Conservation (phyloP, 176 grass and related monocot genomes). For the Carex kokanica region DNA sequence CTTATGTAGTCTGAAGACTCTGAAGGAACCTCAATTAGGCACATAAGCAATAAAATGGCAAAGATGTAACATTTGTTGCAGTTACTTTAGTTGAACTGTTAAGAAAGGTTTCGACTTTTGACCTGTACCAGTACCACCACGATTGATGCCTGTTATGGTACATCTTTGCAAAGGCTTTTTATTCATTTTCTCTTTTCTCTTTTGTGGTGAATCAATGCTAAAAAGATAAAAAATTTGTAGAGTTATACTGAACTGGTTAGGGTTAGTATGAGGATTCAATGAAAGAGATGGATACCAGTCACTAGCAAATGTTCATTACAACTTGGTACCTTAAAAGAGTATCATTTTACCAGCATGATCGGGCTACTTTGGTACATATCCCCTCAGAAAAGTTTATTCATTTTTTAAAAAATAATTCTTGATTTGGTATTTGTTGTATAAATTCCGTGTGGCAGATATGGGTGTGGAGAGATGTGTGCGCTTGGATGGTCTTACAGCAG, state of each 20-base stretch:
- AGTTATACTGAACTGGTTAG: neutral
- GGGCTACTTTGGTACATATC: neutral
- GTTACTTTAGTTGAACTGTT: neutral
- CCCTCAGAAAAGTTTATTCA: neutral
- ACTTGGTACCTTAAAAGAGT: neutral
- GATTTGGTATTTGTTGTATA: neutral
- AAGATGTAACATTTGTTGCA: neutral
- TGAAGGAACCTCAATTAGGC: neutral
- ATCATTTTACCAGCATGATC: neutral
- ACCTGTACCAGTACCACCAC: neutral
- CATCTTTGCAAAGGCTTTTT: neutral
- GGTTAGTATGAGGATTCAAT: neutral
- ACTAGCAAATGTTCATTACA: neutral
- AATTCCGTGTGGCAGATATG: constrained; percentile 40
- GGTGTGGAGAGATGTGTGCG: constrained; percentile 60
- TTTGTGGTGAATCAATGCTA: neutral
- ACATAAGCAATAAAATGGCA: neutral
- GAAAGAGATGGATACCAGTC: neutral
- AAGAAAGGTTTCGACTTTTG: neutral
- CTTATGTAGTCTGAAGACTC: neutral
- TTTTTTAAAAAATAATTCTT: neutral
- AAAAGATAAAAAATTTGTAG: neutral
- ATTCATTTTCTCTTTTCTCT: neutral
- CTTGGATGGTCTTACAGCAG: constrained; percentile 54
- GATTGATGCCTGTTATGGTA: neutral